phyloP scores from a whole-genome alignment of 768 basidiomycete genomes.

The Panus rudis region DNA sequence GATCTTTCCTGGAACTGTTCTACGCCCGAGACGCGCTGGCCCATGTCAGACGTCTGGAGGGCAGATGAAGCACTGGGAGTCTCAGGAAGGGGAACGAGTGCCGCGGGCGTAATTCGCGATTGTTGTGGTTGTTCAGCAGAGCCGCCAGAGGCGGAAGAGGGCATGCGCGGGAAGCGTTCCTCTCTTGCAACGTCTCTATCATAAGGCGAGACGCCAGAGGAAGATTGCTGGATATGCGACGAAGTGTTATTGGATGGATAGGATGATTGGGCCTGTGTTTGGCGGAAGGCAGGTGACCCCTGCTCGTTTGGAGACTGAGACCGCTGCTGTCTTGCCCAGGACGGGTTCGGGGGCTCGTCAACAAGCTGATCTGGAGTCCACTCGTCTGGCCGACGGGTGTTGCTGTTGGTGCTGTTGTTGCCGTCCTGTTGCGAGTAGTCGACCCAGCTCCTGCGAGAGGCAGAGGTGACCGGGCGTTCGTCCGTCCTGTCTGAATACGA shows the following conservation, averaged over 20 bases:
- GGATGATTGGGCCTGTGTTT: neutral
- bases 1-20: conserved; percentile 18
- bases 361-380: conserved; percentile 18
- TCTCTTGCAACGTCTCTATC: conserved; percentile 1
- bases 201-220: neutral
- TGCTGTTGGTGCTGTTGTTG: too few relatives aligned
- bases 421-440: conserved; percentile 6
- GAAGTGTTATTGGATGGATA: conserved; percentile 2
- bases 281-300: conserved; percentile 1
- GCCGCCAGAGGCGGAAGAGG: conserved; percentile 3
- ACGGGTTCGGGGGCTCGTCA: conserved; percentile 13
- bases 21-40: conserved; percentile 17
- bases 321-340: conserved; percentile 8
- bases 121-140: conserved; percentile 3
- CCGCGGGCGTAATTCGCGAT: too few relatives aligned
- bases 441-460: conserved; percentile 12
- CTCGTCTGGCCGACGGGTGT: conserved; percentile 2
- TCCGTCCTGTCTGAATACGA: conserved; percentile 11
- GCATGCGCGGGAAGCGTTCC: conserved; percentile 1
- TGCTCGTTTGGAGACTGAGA: conserved; percentile 6
- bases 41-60: conserved; percentile 16
- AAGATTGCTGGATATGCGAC: too few relatives aligned
- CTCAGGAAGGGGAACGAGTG: too few relatives aligned
- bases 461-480: conserved; percentile 9
- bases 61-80: too few relatives aligned